These are phyloP conservation scores for Acanthamoeba culbertsoni DNA, from an alignment of 208 protist species.

Conservation along the genomic window DNA sequence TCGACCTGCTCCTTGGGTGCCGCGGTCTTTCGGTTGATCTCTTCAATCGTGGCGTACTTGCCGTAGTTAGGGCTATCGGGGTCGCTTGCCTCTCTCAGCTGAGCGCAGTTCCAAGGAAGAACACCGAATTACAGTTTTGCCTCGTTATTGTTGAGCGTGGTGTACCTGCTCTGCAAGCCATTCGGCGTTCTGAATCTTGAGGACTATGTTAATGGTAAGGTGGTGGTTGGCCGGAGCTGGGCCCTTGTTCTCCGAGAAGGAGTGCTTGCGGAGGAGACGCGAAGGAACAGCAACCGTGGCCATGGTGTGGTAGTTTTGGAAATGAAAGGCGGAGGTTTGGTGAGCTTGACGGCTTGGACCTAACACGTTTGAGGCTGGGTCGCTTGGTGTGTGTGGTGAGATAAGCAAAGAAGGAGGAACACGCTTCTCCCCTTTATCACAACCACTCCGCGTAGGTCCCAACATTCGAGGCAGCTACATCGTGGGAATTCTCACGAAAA, in stretches of 20 bases:
- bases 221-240: not conserved
- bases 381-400: not conserved
- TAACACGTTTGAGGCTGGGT: not conserved
- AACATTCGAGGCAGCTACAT: too few relatives aligned
- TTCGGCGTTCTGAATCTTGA: slow-evolving; percentile 27
- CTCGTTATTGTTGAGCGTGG: not conserved
- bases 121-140: not conserved
- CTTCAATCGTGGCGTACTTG: not conserved
- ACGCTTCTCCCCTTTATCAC: too few relatives aligned
- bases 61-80: slow-evolving; percentile 36
- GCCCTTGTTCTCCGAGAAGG: slow-evolving; percentile 18
- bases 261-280: slow-evolving; percentile 36
- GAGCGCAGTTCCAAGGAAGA: not conserved
- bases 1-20: not conserved
- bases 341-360: not conserved
- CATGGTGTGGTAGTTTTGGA: not conserved
- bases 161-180: not conserved
- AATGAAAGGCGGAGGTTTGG: not conserved
- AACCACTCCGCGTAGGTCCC: too few relatives aligned
- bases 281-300: not conserved
- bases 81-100: slow-evolving; percentile 5
- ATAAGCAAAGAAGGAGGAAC: not conserved
- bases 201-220: slow-evolving; percentile 25
- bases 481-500: too few relatives aligned
- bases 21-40: not conserved